A percentile compares a stretch with the other conserved stretches of the same genome.
Evolutionary conservation across 495 filamentous ascomycete genomes (phyloP).

Genomic region (Entonaema liquescens): DNA sequence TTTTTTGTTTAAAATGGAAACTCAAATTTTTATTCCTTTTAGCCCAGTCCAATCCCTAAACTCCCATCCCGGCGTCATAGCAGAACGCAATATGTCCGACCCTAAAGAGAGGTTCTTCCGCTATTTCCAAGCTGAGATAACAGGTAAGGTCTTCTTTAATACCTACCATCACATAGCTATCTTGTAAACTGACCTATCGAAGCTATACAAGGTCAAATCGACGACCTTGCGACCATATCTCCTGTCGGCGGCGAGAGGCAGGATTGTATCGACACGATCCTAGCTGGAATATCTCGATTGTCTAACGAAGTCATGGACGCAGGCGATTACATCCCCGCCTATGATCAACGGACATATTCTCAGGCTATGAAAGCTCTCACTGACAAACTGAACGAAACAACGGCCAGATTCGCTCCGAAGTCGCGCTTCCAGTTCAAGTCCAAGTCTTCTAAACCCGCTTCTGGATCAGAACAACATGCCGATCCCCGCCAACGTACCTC

Average conservation of each 20-base stretch:
- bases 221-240: conserved; percentile 46
- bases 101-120: conserved; percentile 80
- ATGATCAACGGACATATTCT: conserved; percentile 56
- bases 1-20: conserved; percentile 26
- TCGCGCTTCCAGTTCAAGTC: conserved; percentile 59
- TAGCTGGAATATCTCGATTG: conserved; percentile 54
- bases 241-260: conserved; percentile 55
- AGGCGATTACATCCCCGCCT: conserved; percentile 53
- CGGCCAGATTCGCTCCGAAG: conserved; percentile 52
- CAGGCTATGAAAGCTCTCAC: conserved; percentile 54
- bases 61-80: neutral
- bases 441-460: conserved; percentile 33
- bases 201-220: conserved; percentile 57
- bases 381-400: conserved; percentile 54
- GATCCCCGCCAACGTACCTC: conserved; percentile 30
- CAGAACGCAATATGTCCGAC: conserved; percentile 44
- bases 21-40: conserved; percentile 45
- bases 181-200: neutral
- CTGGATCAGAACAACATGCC: conserved; percentile 9
- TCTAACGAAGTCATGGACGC: conserved; percentile 57
- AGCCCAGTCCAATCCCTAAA: conserved; percentile 12
- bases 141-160: conserved; percentile 59
- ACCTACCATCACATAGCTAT: neutral
- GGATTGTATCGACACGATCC: conserved; percentile 55
- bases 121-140: conserved; percentile 77